Evolutionary conservation across 2,329 filamentous ascomycete species (phyloP).

Genomic region (Emmonsia crescens): DNA sequence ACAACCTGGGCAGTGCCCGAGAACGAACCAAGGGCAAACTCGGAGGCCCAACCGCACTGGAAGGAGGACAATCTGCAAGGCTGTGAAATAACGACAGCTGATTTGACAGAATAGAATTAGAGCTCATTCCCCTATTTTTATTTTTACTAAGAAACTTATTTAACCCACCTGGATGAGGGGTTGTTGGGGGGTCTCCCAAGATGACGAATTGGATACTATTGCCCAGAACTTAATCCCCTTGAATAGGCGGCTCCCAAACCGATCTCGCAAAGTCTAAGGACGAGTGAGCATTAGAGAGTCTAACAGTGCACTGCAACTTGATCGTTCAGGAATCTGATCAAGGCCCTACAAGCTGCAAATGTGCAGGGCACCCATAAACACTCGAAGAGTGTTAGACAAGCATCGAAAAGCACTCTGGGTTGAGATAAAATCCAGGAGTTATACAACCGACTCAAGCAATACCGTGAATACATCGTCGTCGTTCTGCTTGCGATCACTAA

Average conservation of each 20-base stretch:
- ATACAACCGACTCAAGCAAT: neutral
- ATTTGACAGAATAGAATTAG: neutral
- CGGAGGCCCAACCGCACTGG: too few species aligned
- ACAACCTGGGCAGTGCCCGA: too few species aligned
- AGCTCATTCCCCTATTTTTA: neutral
- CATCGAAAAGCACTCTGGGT: conserved; percentile 6
- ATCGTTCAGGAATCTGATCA: conserved; percentile 7
- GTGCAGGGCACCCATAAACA: conserved; percentile 3
- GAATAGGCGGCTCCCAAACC: neutral
- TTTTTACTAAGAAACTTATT: neutral
- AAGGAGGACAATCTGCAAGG: too few species aligned
- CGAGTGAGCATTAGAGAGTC: conserved; percentile 5
- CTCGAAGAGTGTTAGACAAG: conserved; percentile 8
- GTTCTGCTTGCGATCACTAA: conserved; percentile 2
- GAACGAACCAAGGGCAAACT: too few species aligned
- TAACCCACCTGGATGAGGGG: neutral
- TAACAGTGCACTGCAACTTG: conserved; percentile 8
- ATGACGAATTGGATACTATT: conserved; percentile 9
- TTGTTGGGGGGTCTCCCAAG: conserved; percentile 2
- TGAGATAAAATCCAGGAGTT: conserved; percentile 7
- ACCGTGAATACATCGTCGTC: neutral
- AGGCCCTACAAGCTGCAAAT: conserved; percentile 3
- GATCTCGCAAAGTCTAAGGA: conserved; percentile 2
- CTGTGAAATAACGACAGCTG: too few species aligned
- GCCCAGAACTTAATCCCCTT: conserved; percentile 6